phyloP scores from a whole-genome alignment of 2,329 filamentous ascomycete species.

The Coniochaeta prunicola region DNA sequence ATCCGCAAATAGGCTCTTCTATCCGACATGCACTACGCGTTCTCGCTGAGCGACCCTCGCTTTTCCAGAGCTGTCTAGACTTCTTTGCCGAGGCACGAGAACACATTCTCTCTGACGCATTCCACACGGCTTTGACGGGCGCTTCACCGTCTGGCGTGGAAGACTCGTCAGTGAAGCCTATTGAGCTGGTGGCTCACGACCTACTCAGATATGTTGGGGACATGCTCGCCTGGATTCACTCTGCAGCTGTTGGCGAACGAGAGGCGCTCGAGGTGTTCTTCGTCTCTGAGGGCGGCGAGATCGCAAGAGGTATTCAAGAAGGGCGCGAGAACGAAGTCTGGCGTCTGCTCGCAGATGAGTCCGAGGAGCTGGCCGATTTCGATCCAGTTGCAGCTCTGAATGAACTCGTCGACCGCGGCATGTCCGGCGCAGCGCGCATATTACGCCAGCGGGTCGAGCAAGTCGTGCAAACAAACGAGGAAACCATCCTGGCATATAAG shows the following conservation, averaged over 20 bases:
- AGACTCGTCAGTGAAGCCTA: constrained; percentile 69
- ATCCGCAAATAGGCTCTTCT: constrained; percentile 80
- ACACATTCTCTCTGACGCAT: constrained; percentile 77
- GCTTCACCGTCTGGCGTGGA: constrained; percentile 48
- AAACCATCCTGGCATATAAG: constrained; percentile 81
- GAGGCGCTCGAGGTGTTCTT: constrained; percentile 91
- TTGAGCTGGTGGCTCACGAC: constrained; percentile 90
- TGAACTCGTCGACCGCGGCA: constrained; percentile 78
- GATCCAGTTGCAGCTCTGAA: constrained; percentile 77
- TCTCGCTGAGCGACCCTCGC: constrained; percentile 76
- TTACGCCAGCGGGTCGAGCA: constrained; percentile 87
- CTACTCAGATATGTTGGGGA: constrained; percentile 87
- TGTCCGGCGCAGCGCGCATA: constrained; percentile 74
- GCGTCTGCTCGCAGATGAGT: constrained; percentile 56
- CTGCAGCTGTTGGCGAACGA: constrained; percentile 84
- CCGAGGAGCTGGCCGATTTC: constrained; percentile 49
- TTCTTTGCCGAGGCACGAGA: constrained; percentile 89
- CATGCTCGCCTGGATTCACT: constrained; percentile 97
- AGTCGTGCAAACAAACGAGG: constrained; percentile 86
- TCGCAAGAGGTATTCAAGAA: constrained; percentile 72
- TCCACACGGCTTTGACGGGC: constrained; percentile 82
- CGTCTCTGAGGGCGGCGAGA: constrained; percentile 81
- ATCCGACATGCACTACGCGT: constrained; percentile 80
- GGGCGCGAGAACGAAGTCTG: constrained; percentile 80
- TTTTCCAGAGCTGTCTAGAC: constrained; percentile 91